Conservation (phyloP, 139 green algal genomes). For the Tetratostichococcus sp. region DNA sequence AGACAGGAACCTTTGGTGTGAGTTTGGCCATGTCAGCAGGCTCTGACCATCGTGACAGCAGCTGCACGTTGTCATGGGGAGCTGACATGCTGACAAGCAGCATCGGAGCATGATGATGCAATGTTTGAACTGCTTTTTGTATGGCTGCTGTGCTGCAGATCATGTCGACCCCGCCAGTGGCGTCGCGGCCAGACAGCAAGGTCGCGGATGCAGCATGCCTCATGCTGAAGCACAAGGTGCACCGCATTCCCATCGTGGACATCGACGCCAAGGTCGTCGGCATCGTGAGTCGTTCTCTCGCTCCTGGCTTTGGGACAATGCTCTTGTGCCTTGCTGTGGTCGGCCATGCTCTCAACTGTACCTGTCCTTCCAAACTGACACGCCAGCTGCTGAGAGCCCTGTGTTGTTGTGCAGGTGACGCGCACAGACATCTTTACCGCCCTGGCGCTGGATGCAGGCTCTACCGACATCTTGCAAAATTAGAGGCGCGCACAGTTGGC, state of each 20-base stretch:
- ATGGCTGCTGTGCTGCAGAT: constrained; percentile 15
- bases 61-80: no score
- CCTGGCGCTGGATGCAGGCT: constrained; percentile 15
- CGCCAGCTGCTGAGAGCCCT: no score
- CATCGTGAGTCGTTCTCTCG: constrained; percentile 25
- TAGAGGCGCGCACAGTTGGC: background rate
- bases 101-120: no score
- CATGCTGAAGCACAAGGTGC: constrained; percentile 42
- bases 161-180: constrained; percentile 13
- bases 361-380: no score
- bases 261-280: constrained; percentile 40
- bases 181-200: constrained; percentile 16
- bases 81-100: no score
- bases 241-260: constrained; percentile 53
- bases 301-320: no score
- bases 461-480: background rate
- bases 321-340: no score
- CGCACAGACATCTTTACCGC: constrained; percentile 58
- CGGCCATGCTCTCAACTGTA: no score
- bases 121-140: no score
- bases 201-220: constrained; percentile 29
- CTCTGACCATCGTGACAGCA: no score
- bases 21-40: no score
- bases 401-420: constrained; percentile 16
- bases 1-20: no score